Percentiles rank a stretch among this genome's conserved stretches.
These are phyloP conservation scores for Penicillium olsonii DNA, from an alignment of 2,329 filamentous ascomycete species.

Conservation along the genomic window DNA sequence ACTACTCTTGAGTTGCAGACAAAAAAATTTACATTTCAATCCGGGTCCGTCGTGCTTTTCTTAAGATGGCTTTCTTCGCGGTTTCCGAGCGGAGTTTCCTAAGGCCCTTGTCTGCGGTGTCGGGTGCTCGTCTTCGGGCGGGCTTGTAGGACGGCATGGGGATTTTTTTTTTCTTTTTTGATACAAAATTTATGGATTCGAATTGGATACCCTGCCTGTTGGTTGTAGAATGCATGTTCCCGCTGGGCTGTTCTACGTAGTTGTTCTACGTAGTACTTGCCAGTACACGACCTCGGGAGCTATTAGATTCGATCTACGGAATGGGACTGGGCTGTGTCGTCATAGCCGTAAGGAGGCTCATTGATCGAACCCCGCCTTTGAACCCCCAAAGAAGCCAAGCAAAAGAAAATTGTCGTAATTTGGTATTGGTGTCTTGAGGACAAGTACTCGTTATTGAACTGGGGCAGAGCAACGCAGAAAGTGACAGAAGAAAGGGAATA, in stretches of 20 bases:
- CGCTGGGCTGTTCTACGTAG: neutral
- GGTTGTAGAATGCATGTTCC: neutral
- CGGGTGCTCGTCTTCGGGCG: conserved; percentile 10
- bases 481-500: neutral
- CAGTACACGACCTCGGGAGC: neutral
- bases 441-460: neutral
- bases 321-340: neutral
- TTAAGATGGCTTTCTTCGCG: conserved; percentile 7
- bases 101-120: conserved; percentile 10
- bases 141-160: conserved; percentile 16
- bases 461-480: neutral
- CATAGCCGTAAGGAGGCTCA: neutral
- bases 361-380: neutral
- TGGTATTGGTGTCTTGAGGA: neutral
- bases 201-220: conserved; percentile 26
- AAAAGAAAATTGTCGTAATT: neutral
- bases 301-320: neutral
- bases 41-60: conserved; percentile 7
- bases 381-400: neutral
- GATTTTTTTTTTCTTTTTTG: conserved; percentile 20
- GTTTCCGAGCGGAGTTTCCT: conserved; percentile 9
- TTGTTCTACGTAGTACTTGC: neutral
- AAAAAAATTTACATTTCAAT: conserved; percentile 15
- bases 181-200: conserved; percentile 29
- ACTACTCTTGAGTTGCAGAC: conserved; percentile 24